Conservation (phyloP, 192 early-diverging fungal genomes). For the Spizellomyces sp. region DNA sequence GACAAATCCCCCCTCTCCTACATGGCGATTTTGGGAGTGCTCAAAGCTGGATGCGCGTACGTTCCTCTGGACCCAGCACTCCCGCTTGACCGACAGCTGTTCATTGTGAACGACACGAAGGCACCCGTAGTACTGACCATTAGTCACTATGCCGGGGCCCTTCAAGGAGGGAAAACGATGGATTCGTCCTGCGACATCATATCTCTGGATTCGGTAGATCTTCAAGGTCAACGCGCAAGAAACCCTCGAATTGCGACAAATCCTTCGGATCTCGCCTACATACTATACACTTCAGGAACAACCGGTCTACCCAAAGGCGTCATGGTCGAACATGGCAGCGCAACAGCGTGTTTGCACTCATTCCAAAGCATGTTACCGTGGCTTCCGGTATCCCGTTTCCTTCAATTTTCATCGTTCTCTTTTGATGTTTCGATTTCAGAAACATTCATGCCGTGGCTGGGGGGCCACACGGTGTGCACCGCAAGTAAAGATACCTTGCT, state of each 20-base stretch:
- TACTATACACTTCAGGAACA: constrained; percentile 47
- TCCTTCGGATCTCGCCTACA: constrained; percentile 29
- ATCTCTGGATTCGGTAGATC: background rate
- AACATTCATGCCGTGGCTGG: constrained; percentile 19
- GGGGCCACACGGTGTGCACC: constrained; percentile 5
- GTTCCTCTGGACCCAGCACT: constrained; percentile 19
- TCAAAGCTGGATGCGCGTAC: constrained; percentile 46
- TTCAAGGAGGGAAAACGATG: background rate
- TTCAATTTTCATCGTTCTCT: constrained; percentile 21
- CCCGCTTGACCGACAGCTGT: background rate
- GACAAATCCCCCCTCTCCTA: constrained; percentile 4
- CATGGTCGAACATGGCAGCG: constrained; percentile 25
- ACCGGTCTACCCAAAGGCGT: constrained; percentile 48
- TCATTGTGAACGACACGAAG: background rate
- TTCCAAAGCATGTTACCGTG: background rate
- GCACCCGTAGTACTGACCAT: background rate
- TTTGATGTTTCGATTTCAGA: constrained; percentile 37
- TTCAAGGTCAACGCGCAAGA: background rate
- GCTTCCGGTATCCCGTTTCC: background rate
- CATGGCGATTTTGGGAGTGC: constrained; percentile 23
- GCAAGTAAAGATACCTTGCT: constrained; percentile 1
- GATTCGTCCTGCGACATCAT: background rate
- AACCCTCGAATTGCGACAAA: background rate
- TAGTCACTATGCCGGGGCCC: background rate
- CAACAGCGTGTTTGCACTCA: background rate